Percentiles rank a stretch among this genome's conserved stretches.
phyloP scores from a whole-genome alignment of 2,329 filamentous ascomycete genomes.

The Elsinoe australis region DNA sequence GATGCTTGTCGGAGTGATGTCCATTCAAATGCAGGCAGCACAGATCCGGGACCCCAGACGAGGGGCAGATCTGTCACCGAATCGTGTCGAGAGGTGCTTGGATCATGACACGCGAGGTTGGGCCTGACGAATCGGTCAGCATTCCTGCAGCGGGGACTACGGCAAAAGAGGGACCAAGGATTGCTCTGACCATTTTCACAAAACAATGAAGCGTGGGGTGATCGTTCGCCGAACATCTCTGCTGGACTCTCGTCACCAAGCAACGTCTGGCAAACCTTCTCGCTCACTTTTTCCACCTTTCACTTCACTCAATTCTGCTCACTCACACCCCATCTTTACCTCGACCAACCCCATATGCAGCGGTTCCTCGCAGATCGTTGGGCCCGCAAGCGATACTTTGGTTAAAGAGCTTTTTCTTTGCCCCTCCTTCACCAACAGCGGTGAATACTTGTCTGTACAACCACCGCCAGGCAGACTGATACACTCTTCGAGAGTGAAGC shows the following conservation, averaged over 20 bases:
- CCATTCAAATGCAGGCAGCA: no score
- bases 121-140: neutral
- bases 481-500: neutral
- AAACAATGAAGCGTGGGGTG: neutral
- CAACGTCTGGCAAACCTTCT: slow-evolving; percentile 7
- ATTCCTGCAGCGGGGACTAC: slow-evolving; percentile 5
- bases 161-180: slow-evolving; percentile 9
- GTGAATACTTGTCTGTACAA: slow-evolving; percentile 7
- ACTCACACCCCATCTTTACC: neutral
- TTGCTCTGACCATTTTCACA: slow-evolving; percentile 7
- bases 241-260: neutral
- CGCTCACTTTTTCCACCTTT: neutral
- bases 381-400: slow-evolving; percentile 40
- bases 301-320: neutral
- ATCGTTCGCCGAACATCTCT: neutral
- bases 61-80: neutral
- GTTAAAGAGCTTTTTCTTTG: slow-evolving; percentile 29
- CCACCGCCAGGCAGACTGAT: slow-evolving; percentile 2
- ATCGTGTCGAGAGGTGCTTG: no score
- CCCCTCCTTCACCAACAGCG: neutral
- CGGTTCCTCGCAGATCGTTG: slow-evolving; percentile 46
- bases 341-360: slow-evolving; percentile 38
- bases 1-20: neutral
- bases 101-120: no score
- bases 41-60: slow-evolving; percentile 13